Conservation (phyloP, 2,329 filamentous ascomycete genomes). For the Pseudogymnoascus sp. region DNA sequence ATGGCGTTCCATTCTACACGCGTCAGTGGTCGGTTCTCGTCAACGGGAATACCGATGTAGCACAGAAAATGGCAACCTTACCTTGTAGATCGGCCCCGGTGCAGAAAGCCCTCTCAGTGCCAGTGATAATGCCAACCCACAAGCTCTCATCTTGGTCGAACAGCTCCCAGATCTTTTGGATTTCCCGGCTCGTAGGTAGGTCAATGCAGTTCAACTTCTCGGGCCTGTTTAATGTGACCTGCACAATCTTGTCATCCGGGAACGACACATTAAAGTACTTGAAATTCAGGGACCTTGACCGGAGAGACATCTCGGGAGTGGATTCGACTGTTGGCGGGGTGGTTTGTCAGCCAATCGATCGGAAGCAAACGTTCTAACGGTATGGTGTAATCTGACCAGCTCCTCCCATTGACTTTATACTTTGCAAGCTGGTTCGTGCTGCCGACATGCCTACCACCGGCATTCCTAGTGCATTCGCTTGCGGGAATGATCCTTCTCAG, state of each 20-base stretch:
- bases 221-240: conserved; percentile 54
- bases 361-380: background rate
- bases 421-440: background rate
- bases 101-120: conserved; percentile 56
- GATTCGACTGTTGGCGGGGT: background rate
- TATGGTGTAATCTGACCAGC: conserved; percentile 7
- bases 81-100: conserved; percentile 59
- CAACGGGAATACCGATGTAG: conserved; percentile 24
- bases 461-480: conserved; percentile 1
- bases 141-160: conserved; percentile 54
- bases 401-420: background rate
- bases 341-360: conserved; percentile 1
- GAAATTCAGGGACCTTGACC: conserved; percentile 10
- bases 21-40: conserved; percentile 16
- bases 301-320: background rate
- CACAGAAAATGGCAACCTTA: conserved; percentile 37
- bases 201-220: conserved; percentile 49
- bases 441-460: background rate
- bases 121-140: conserved; percentile 57
- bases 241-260: conserved; percentile 47
- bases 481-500: background rate
- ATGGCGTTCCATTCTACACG: conserved; percentile 45
- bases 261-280: conserved; percentile 35
- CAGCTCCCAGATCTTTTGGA: conserved; percentile 46
- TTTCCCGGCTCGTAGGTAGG: conserved; percentile 30